Base-by-base conservation (phyloP, 2,329 filamentous ascomycete species). In the Blastomyces parvus region DNA sequence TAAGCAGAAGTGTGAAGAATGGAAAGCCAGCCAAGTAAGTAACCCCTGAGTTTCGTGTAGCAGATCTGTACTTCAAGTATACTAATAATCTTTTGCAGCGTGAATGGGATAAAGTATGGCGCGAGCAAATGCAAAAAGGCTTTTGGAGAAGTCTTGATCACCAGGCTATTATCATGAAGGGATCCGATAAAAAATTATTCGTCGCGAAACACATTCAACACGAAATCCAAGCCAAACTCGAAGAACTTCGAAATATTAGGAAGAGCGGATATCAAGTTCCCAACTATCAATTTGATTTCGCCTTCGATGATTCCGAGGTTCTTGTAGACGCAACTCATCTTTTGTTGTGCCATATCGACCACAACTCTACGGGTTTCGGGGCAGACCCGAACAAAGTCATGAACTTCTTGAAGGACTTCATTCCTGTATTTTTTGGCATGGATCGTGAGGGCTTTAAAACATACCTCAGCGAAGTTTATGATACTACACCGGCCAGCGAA, bases 31-130 rank as follows among this genome's bases (percentile, higher is more conserved):
- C 6, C 92, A 90, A 74, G 78, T 79, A 75, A 68, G 74, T 67
- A 38, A 38, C 19, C 30, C 2, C 50, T 8, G 2, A 55, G 7
- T 36, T n/a, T 3, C 19, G 17, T 33, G 22, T n/a, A 9, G 11
- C 17, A 13, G 22, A 27, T 27, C 11, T 17, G 9, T 17, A 17
- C 17, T 55, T 55, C 27, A n/a, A n/a, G 52, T 22, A 30, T 36
- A 14, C 52, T 55, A 55, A 55, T 55, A 22, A 13, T n/a, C 17
- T n/a, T 36, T 17, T 36, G 27, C 52, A 90, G 81, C 90, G 94
- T 40, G 95, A 99, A 74, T 99, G 94, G 94, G 92, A 97, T 76
- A 97, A 97, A 77, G 91, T 99, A 8, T 99, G 94, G 94, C 91
- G 94, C 67, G 88, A 91, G 59, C 94, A 97, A 78, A 97, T 93